phyloP scores from a whole-genome alignment of 257 asterid genomes.

The Rubia yunnanensis region DNA sequence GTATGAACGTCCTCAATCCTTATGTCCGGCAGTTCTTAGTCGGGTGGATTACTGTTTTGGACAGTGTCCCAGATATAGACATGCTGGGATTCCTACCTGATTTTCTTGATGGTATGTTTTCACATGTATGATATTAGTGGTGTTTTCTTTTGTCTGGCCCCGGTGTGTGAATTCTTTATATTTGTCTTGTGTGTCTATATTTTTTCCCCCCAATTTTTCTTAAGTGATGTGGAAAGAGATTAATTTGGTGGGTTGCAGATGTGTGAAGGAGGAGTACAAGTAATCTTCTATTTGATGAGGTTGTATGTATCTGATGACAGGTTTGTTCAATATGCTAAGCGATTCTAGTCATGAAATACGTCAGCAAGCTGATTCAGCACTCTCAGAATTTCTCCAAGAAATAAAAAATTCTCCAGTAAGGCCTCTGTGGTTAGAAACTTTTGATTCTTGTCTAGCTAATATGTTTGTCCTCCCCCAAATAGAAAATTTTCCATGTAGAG shows the following conservation, averaged over 20 bases:
- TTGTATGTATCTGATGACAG: slow-evolving; percentile 36
- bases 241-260: background rate
- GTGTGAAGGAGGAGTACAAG: background rate
- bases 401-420: slow-evolving; percentile 99
- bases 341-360: slow-evolving; percentile 97
- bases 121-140: background rate
- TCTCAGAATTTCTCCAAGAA: slow-evolving; percentile 98
- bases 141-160: background rate
- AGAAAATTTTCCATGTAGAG: background rate
- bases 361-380: slow-evolving; percentile 99
- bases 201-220: background rate
- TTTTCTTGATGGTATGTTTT: slow-evolving; percentile 89
- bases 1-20: slow-evolving; percentile 96
- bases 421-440: slow-evolving; percentile 13
- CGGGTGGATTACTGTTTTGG: slow-evolving; percentile 99
- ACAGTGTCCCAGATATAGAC: slow-evolving; percentile 98
- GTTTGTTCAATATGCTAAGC: slow-evolving; percentile 95
- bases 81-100: slow-evolving; percentile 99
- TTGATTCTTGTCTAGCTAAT: background rate
- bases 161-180: background rate
- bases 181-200: background rate
- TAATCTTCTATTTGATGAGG: background rate
- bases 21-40: slow-evolving; percentile 97
- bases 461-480: background rate
- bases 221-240: background rate